These are phyloP conservation scores for Emergomyces orientalis DNA, from an alignment of 2,329 filamentous ascomycete genomes.

Conservation along the genomic window DNA sequence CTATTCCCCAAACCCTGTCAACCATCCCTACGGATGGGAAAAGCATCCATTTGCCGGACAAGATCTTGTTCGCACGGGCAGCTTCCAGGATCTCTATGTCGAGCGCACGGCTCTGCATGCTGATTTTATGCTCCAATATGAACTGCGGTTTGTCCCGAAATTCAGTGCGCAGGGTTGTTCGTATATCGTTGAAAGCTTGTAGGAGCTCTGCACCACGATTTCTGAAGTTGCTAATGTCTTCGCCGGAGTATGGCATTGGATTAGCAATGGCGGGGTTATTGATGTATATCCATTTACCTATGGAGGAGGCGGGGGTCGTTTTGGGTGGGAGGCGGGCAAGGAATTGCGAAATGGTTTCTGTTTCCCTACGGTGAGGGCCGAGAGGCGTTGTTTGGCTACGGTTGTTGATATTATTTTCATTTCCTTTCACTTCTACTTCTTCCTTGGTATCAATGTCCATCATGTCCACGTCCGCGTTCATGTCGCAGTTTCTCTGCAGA, in stretches of 20 bases:
- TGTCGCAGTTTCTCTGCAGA: slow-evolving; percentile 14
- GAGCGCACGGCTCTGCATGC: slow-evolving; percentile 35
- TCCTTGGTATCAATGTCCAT: background rate
- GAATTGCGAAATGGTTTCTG: slow-evolving; percentile 57
- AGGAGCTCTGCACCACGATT: slow-evolving; percentile 49
- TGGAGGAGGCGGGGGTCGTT: slow-evolving; percentile 42
- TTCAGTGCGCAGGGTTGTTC: slow-evolving; percentile 43
- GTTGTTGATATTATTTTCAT: slow-evolving; percentile 3
- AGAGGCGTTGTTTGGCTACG: background rate
- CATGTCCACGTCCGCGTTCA: background rate
- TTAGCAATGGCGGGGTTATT: slow-evolving; percentile 48
- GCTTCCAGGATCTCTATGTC: slow-evolving; percentile 50
- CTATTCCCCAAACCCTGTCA: slow-evolving; percentile 43
- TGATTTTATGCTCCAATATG: slow-evolving; percentile 30
- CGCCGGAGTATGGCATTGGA: slow-evolving; percentile 23
- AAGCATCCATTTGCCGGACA: slow-evolving; percentile 52
- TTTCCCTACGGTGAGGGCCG: slow-evolving; percentile 45
- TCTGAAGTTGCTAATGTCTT: slow-evolving; percentile 43
- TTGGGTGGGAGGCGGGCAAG: slow-evolving; percentile 58
- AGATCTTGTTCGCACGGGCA: slow-evolving; percentile 50
- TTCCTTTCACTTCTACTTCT: background rate
- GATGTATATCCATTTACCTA: slow-evolving; percentile 62
- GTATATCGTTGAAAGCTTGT: slow-evolving; percentile 38
- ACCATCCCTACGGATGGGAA: slow-evolving; percentile 19
- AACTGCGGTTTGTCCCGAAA: slow-evolving; percentile 37